Evolutionary conservation across 2,329 filamentous ascomycete species (phyloP).

Genomic region (Chaetomium olivaceum): DNA sequence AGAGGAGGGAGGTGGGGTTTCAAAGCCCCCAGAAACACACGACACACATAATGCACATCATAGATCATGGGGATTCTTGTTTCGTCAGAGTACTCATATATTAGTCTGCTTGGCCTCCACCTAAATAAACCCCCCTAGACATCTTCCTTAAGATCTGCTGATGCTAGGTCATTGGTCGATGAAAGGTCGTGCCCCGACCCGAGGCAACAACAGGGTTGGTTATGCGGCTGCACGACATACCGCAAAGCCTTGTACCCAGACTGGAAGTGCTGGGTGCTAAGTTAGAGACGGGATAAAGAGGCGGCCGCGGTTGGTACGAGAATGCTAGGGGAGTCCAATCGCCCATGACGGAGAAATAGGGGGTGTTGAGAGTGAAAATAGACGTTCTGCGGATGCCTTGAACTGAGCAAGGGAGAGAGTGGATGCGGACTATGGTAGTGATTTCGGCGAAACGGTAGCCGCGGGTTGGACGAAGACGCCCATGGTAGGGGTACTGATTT

Average conservation of each 20-base stretch:
- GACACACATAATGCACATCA: not conserved
- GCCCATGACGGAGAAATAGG: constrained; percentile 20
- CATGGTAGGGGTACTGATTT: not conserved
- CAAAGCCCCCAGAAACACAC: not conserved
- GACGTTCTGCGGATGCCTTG: constrained; percentile 18
- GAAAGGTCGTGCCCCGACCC: constrained; percentile 10
- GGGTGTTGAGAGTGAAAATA: constrained; percentile 17
- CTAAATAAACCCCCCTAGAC: constrained; percentile 26
- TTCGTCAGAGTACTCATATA: constrained; percentile 30
- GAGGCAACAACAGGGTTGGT: constrained; percentile 14
- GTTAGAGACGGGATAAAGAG: constrained; percentile 16
- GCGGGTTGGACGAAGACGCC: not conserved
- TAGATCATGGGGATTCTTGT: not conserved
- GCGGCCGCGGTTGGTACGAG: constrained; percentile 19
- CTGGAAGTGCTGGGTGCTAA: constrained; percentile 13
- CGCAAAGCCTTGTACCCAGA: not conserved
- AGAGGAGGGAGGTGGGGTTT: no score
- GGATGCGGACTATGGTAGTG: constrained; percentile 10
- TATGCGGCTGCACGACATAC: constrained; percentile 13
- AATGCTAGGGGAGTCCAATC: constrained; percentile 14
- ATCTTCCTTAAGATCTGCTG: constrained; percentile 28
- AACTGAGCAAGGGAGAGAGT: constrained; percentile 17
- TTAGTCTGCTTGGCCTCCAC: constrained; percentile 27
- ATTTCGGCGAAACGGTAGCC: constrained; percentile 1
- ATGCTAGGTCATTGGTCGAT: constrained; percentile 12